Evolutionary conservation across 495 filamentous ascomycete species (phyloP).

Genomic region (Xeromyces bisporus): DNA sequence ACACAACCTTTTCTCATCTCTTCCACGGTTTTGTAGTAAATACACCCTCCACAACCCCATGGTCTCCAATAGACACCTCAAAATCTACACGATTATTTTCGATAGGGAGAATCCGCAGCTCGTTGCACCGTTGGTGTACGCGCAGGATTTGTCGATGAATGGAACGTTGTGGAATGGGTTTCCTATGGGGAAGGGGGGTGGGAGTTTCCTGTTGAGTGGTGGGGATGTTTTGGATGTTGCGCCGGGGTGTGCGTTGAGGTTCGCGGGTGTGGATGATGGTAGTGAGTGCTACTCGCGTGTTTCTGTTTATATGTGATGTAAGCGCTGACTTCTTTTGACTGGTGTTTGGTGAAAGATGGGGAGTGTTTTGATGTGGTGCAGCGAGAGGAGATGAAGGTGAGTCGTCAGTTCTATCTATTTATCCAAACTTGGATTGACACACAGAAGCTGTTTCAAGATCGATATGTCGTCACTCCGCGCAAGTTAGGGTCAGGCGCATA

Average conservation of each 20-base stretch:
- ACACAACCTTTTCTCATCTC: too few relatives aligned
- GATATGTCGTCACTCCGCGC: slow-evolving; percentile 32
- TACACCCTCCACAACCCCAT: slow-evolving; percentile 22
- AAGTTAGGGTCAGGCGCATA: slow-evolving; percentile 32
- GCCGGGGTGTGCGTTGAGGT: slow-evolving; percentile 8
- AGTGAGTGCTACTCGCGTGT: not conserved
- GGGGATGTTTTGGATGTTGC: slow-evolving; percentile 32
- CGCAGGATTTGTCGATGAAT: slow-evolving; percentile 41
- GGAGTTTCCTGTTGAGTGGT: slow-evolving; percentile 33
- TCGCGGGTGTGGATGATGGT: slow-evolving; percentile 4
- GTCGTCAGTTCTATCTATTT: slow-evolving; percentile 1
- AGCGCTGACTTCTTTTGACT: not conserved
- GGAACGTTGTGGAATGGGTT: slow-evolving; percentile 36
- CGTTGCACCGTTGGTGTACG: slow-evolving; percentile 38
- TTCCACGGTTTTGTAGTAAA: too few relatives aligned
- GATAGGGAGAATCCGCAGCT: slow-evolving; percentile 17
- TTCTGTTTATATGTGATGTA: too few relatives aligned
- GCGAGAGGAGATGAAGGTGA: slow-evolving; percentile 14
- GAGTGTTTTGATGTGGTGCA: slow-evolving; percentile 10
- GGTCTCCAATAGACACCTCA: slow-evolving; percentile 42
- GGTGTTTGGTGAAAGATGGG: not conserved
- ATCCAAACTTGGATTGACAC: not conserved
- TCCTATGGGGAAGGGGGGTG: slow-evolving; percentile 23
- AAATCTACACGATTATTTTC: slow-evolving; percentile 43
- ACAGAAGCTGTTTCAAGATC: slow-evolving; percentile 26